Base-by-base conservation (phyloP, 2,329 filamentous ascomycete genomes). In the Harringtonia aguacate region DNA sequence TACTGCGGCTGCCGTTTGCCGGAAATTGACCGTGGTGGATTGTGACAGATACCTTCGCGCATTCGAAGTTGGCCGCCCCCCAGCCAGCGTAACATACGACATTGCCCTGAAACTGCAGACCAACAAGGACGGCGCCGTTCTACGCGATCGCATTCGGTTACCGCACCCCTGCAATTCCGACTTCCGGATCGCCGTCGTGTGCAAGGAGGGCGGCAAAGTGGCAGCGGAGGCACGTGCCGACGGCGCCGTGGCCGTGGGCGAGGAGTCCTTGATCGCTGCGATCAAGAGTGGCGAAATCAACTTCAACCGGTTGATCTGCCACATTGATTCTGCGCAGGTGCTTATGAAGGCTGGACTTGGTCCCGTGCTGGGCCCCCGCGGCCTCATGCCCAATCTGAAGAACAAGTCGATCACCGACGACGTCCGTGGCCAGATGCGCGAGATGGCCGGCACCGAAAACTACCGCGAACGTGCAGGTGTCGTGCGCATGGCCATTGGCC, bases 91-190 rank as follows among this genome's bases (percentile, higher is more conserved):
- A 53, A 97, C 95, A 63, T 98, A 98, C 69, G 92, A 97, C 61
- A 56, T 97, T 41, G 76, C 86, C 56, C 68, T 98, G 55, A 88
- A 84, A 57, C 68, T 98, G 50, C 82, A 82, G 57, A 88, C 90
- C 2, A 72, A 79, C 53, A 90, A 89, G 61, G 89, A 88, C 63
- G 88, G 89, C 1, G 83, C 89, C 17, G 79, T 92, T 9, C 73
- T 98, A 52, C 85, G 89, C 51, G 94, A 86, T 66, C 85, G 86
- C 59, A 73, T 98, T 58, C 81, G 84, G 35, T 80, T 98, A 17
- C 92, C 92, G 1, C 84, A 94, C 62, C 83, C 89, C 5, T 86
- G 97, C 52, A 85, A 87, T 61, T 94, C 86, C 50, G 87, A 94
- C 61, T 73, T 88, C 41, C 81, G 82, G 50, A 88, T 98, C 56